phyloP scores from a whole-genome alignment of 208 protist genomes.

The Phytomonas serpens region DNA sequence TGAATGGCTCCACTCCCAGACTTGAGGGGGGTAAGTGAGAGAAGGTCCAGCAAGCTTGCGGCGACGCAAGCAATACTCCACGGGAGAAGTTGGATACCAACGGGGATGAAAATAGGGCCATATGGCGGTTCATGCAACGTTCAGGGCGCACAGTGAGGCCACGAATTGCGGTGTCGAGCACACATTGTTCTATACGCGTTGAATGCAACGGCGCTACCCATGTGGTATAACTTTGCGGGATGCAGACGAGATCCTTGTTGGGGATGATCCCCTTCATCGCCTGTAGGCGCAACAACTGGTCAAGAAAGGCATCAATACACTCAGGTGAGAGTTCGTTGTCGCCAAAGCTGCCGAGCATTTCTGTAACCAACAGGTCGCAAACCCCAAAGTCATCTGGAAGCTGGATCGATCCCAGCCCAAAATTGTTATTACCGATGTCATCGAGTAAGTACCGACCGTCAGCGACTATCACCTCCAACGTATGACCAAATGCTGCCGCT shows the following conservation, averaged over 20 bases:
- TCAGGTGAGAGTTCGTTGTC: conserved; percentile 99
- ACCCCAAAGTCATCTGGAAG: conserved; percentile 60
- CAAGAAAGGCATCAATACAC: conserved; percentile 95
- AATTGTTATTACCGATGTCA: background rate
- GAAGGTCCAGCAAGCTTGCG: conserved; percentile 81
- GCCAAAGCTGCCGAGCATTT: conserved; percentile 98
- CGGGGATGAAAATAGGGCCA: conserved; percentile 55
- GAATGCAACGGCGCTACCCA: conserved; percentile 78
- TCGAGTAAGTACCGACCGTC: conserved; percentile 82
- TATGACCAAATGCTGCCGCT: conserved; percentile 60
- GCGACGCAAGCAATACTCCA: conserved; percentile 30
- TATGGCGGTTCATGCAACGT: conserved; percentile 39
- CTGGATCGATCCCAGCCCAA: background rate
- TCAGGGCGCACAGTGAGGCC: conserved; percentile 45
- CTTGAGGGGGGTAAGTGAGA: conserved; percentile 20
- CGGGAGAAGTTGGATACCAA: conserved; percentile 65
- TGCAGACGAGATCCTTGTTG: conserved; percentile 49
- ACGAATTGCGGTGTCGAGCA: conserved; percentile 43
- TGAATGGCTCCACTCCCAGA: background rate
- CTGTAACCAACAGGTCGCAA: conserved; percentile 95
- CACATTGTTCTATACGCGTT: conserved; percentile 31
- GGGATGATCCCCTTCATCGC: conserved; percentile 18
- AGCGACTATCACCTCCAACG: conserved; percentile 83
- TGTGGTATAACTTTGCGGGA: conserved; percentile 71
- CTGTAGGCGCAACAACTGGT: conserved; percentile 50